Conservation (phyloP, 1,284 basidiomycete genomes). For the Trametes sp. region DNA sequence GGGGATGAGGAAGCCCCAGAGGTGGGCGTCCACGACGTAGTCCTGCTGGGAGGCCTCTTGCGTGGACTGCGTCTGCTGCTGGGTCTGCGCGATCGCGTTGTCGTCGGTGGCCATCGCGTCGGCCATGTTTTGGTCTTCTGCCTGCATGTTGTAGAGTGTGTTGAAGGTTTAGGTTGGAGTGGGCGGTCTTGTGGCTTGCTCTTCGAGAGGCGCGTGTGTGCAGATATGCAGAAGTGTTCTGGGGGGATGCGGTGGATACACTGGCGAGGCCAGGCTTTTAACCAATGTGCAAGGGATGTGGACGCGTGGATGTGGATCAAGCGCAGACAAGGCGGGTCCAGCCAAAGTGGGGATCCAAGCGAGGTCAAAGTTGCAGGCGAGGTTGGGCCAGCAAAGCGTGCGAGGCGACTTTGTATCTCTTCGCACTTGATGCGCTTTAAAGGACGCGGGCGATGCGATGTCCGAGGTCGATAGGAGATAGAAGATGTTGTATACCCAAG, state of each 20-base stretch:
- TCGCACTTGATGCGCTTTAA: background rate
- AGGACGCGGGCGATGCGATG: constrained; percentile 1
- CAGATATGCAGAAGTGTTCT: background rate
- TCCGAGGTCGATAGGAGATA: constrained; percentile 13
- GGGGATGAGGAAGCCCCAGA: constrained; percentile 76
- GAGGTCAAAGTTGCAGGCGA: constrained; percentile 15
- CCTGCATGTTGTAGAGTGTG: constrained; percentile 7
- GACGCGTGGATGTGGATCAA: background rate
- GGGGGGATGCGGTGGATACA: background rate
- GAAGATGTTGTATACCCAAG: constrained; percentile 17
- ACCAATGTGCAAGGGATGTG: constrained; percentile 2
- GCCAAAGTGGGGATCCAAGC: constrained; percentile 18
- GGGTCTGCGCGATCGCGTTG: constrained; percentile 25
- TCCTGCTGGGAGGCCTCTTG: constrained; percentile 41
- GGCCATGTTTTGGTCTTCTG: constrained; percentile 22
- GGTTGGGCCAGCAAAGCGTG: constrained; percentile 13
- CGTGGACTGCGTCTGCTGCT: constrained; percentile 41
- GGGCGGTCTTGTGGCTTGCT: background rate
- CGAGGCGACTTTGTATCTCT: constrained; percentile 14
- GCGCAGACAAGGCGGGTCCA: constrained; percentile 14
- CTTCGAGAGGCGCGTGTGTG: background rate
- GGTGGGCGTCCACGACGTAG: constrained; percentile 50
- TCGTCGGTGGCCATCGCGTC: constrained; percentile 18
- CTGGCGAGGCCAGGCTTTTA: background rate
- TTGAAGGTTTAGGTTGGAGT: background rate